phyloP scores from a whole-genome alignment of 345 rosid genomes.

The Acer yangbiense region DNA sequence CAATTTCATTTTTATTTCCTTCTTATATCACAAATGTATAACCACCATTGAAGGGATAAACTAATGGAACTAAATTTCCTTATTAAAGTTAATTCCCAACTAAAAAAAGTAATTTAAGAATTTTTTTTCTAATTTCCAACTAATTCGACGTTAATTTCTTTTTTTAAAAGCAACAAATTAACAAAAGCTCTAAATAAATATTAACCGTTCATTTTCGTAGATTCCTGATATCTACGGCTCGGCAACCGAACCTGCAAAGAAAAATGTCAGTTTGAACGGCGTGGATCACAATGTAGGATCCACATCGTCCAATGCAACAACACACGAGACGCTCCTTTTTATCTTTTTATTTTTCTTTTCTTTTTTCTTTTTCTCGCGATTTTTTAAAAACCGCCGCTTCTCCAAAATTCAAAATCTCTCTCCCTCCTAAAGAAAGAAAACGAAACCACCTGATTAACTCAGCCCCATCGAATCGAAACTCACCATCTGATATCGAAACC shows the following conservation, averaged over 20 bases:
- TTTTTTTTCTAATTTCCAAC: no score
- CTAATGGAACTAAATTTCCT: no score
- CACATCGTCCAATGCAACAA: not conserved
- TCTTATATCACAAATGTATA: not conserved
- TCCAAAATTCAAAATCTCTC: conserved; percentile 52
- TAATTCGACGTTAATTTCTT: not conserved
- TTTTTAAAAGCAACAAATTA: not conserved
- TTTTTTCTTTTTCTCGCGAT: not conserved
- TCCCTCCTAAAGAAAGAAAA: not conserved
- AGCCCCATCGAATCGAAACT: not conserved
- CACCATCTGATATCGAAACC: conserved; percentile 2
- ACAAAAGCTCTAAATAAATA: not conserved
- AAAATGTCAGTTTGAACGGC: conserved; percentile 3
- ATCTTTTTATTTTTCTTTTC: no score
- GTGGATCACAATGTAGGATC: not conserved
- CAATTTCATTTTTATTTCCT: no score
- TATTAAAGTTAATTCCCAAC: no score
- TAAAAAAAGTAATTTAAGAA: no score
- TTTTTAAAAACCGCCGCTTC: conserved; percentile 48
- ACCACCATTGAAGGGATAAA: not conserved
- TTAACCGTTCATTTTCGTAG: not conserved
- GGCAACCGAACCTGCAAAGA: not conserved
- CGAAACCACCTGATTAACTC: not conserved
- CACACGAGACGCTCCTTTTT: conserved; percentile 7
- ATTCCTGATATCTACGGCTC: not conserved